phyloP scores from a whole-genome alignment of 169 alveolate genomes.

The Plasmodium berghei region DNA sequence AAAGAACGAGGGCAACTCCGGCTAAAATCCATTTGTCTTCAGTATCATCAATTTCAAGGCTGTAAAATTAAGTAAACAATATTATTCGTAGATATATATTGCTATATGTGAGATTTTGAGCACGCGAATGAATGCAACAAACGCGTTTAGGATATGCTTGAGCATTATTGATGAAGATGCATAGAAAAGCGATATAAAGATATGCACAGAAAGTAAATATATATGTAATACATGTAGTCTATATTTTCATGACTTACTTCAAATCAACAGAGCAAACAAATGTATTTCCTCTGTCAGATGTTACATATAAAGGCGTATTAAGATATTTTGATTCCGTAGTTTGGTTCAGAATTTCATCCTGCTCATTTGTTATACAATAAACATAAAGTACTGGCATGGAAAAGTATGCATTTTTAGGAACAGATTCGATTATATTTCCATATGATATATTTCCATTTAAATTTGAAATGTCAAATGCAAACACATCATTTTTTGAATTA shows the following conservation, averaged over 20 bases:
- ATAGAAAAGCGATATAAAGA: too few species aligned
- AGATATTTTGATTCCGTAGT: constrained; percentile 23
- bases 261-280: constrained; percentile 63
- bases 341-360: constrained; percentile 23
- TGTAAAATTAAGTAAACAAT: neutral
- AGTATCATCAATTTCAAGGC: constrained; percentile 83
- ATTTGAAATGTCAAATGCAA: constrained; percentile 36
- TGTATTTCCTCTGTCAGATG: constrained; percentile 66
- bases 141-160: too few species aligned
- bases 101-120: neutral
- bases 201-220: neutral
- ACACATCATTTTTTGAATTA: constrained; percentile 54
- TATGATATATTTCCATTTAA: constrained; percentile 44
- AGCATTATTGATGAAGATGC: too few species aligned
- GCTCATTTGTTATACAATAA: constrained; percentile 55
- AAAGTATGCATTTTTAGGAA: constrained; percentile 49
- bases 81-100: neutral
- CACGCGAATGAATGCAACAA: too few species aligned
- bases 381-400: constrained; percentile 69
- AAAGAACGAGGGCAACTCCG: constrained; percentile 94
- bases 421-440: constrained; percentile 61
- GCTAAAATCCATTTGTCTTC: constrained; percentile 93
- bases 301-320: constrained; percentile 46
- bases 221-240: neutral
- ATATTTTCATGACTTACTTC: constrained; percentile 27